phyloP scores from a whole-genome alignment of 1,284 basidiomycete species.

The Fomitiporia mediterranea region DNA sequence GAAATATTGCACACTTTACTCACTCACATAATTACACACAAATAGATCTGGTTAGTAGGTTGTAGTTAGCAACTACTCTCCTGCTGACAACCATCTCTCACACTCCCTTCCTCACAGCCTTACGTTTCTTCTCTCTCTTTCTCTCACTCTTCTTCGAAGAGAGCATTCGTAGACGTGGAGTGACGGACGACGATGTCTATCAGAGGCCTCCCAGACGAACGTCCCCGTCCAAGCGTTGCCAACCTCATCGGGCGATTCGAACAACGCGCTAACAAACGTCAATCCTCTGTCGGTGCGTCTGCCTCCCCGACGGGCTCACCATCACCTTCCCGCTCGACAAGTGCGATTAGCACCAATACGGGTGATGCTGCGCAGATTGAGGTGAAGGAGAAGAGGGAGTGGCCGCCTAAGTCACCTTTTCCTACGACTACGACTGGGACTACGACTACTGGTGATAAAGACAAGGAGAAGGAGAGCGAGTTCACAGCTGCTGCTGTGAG shows the following conservation, averaged over 20 bases:
- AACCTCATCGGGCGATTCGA: conserved; percentile 82
- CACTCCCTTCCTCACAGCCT: not conserved
- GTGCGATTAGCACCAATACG: conserved; percentile 49
- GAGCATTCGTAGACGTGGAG: not conserved
- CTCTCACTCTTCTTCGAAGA: not conserved
- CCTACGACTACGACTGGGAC: conserved; percentile 1
- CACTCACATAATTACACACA: not conserved
- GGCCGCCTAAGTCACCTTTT: conserved; percentile 54
- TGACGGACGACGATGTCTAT: not conserved
- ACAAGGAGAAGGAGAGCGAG: too few relatives aligned
- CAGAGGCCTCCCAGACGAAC: conserved; percentile 80
- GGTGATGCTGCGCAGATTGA: conserved; percentile 62
- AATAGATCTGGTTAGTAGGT: too few relatives aligned
- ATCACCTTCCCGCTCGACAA: conserved; percentile 46
- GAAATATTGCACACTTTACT: too few relatives aligned
- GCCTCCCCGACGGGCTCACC: conserved; percentile 2
- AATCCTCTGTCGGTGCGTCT: conserved; percentile 28
- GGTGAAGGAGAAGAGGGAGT: conserved; percentile 64
- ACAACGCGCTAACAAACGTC: conserved; percentile 60
- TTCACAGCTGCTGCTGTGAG: too few relatives aligned
- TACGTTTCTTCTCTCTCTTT: not conserved
- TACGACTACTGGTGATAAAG: not conserved
- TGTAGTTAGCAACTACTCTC: too few relatives aligned
- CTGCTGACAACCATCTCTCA: conserved; percentile 9
- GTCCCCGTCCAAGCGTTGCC: conserved; percentile 71